A percentile compares a stretch with the other conserved stretches of the same genome.
phyloP scores from a whole-genome alignment of 1,139 yeast species.

The Debaryomycetaceae sp. region DNA sequence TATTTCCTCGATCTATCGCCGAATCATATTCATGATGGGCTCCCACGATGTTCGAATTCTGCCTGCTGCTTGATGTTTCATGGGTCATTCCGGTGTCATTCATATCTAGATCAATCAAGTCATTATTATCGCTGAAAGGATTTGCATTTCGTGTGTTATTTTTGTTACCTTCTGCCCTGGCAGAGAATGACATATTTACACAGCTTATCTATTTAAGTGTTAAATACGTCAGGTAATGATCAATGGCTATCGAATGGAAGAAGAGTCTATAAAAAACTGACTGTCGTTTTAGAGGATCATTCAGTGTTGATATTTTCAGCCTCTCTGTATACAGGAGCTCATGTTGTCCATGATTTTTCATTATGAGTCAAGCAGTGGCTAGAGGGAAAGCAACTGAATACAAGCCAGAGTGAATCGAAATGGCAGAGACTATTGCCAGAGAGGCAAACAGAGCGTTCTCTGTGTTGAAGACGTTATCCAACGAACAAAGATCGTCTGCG shows the following conservation, averaged over 20 bases:
- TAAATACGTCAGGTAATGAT: background rate
- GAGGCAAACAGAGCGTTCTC: slow-evolving; percentile 79
- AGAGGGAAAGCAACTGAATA: background rate
- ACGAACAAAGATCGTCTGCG: slow-evolving; percentile 72
- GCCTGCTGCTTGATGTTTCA: background rate
- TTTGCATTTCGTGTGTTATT: slow-evolving; percentile 5
- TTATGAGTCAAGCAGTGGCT: background rate
- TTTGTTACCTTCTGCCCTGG: background rate
- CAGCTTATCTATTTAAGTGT: background rate
- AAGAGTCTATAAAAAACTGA: background rate
- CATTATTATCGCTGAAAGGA: slow-evolving; percentile 20
- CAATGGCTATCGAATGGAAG: background rate
- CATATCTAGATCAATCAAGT: slow-evolving; percentile 33
- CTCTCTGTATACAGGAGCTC: background rate
- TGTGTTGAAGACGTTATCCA: slow-evolving; percentile 68
- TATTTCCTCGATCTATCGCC: background rate
- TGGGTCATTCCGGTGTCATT: slow-evolving; percentile 3
- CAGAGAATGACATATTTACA: background rate
- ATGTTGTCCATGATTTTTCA: background rate
- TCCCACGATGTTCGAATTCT: background rate
- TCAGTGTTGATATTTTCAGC: background rate
- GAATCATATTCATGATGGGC: background rate
- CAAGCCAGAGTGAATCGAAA: slow-evolving; percentile 3
- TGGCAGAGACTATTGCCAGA: slow-evolving; percentile 75
- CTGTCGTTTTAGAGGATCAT: background rate